A percentile compares a stretch with the other conserved stretches of the same genome.
Conservation (phyloP, 805 yeast species). For the Dipodascus geniculatus region DNA sequence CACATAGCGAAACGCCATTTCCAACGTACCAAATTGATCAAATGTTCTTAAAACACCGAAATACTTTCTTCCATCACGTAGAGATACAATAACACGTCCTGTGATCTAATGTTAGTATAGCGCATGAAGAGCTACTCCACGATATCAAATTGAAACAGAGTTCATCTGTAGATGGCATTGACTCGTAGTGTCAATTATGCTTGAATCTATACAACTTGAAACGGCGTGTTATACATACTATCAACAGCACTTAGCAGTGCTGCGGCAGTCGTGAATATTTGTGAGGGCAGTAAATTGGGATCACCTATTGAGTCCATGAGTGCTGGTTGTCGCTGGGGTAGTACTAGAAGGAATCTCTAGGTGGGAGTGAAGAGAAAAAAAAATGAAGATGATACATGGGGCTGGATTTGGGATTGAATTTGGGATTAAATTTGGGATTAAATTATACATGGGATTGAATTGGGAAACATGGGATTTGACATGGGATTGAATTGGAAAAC, state of each 20-base stretch:
- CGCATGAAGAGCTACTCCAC: no score
- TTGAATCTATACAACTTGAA: neutral
- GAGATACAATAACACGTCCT: constrained; percentile 63
- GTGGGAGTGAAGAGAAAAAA: neutral
- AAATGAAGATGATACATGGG: no score
- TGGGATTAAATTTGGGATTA: no score
- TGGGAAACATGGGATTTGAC: no score
- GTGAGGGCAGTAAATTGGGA: constrained; percentile 26
- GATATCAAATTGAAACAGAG: no score
- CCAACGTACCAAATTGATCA: constrained; percentile 61
- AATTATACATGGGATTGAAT: no score
- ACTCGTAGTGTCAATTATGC: no score
- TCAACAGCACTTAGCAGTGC: constrained; percentile 30
- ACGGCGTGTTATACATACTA: constrained; percentile 17
- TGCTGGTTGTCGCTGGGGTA: neutral
- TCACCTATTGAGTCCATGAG: constrained; percentile 1
- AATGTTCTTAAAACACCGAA: constrained; percentile 89
- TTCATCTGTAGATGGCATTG: neutral
- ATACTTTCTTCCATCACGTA: constrained; percentile 81
- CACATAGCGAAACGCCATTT: neutral
- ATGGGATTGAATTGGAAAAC: no score
- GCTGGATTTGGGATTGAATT: no score
- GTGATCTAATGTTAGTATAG: neutral
- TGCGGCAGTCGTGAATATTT: constrained; percentile 34
- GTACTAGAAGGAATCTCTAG: neutral